These are phyloP conservation scores for Macadamia integrifolia DNA, from an alignment of 164 flowering plant genomes.

Conservation along the genomic window DNA sequence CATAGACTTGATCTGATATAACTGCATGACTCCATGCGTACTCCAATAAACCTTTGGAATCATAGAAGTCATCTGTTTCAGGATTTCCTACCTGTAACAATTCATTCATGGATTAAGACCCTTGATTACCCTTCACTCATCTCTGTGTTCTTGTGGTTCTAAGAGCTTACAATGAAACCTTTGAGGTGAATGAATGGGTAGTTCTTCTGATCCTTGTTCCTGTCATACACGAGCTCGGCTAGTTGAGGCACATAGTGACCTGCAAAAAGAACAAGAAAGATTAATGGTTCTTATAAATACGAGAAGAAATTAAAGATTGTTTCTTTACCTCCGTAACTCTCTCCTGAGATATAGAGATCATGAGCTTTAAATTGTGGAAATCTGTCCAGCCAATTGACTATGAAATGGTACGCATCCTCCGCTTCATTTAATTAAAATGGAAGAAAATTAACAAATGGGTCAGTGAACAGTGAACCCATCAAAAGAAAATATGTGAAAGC, in stretches of 20 bases:
- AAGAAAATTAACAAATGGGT: background rate
- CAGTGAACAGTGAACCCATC: too few relatives aligned
- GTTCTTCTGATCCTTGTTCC: conserved; percentile 33
- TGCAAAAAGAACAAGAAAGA: conserved; percentile 11
- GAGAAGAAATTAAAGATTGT: background rate
- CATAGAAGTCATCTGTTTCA: conserved; percentile 50
- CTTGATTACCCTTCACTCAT: background rate
- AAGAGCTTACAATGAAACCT: conserved; percentile 48
- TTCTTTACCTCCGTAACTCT: conserved; percentile 61
- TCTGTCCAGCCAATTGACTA: conserved; percentile 56
- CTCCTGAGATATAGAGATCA: conserved; percentile 68
- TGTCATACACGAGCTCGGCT: conserved; percentile 51
- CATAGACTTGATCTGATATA: conserved; percentile 44
- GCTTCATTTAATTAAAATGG: conserved; percentile 18
- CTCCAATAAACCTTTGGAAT: conserved; percentile 48
- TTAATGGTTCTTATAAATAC: background rate
- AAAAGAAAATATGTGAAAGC: too few relatives aligned
- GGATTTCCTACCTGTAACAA: conserved; percentile 66
- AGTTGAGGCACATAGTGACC: conserved; percentile 82
- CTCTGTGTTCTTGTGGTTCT: background rate
- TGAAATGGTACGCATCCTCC: conserved; percentile 60
- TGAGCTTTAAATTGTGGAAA: conserved; percentile 49
- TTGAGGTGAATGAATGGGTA: conserved; percentile 48
- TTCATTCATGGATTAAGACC: background rate
- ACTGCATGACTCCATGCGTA: conserved; percentile 77